Evolutionary conservation across 192 early-diverging fungal genomes (phyloP), one percentile per base, ranked within the genome.

Genomic region (Phycomyces nitens): DNA sequence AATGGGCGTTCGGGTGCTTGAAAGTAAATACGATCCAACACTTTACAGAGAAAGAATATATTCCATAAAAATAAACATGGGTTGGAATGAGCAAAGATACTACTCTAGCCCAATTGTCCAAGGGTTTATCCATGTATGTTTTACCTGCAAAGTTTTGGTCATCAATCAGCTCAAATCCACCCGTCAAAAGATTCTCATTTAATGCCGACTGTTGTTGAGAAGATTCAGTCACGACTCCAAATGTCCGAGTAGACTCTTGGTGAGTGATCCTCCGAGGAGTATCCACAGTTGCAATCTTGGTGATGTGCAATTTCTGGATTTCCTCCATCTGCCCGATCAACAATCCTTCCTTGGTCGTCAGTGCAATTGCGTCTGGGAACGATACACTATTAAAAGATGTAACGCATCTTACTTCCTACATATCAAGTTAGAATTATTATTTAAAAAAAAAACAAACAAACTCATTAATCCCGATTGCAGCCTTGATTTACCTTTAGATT

Each of bases 231-330:
- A 94, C 72, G 8, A 96, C 63, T 18, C 78, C 93, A 73, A 94
- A 84, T 5, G 85, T 82, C 3, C 74, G 69, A 18, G 73, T 55
- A 0, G 70, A 62, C 22, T 86, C 81, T 43, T 89, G 76, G 53
- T 90, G 80, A 0, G 77, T 78, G 44, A 98, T 87, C 16, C 94
- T 82, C 8, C 86, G 79, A 0, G 88, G 82, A 50, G 79, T 88
- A 61, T 91, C 90, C 0, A 75, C 73, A 27, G 94, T 74, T 6
- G 86, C 80, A 21, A 87, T 68, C 14, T 76, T 88, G n/a, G 84
- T 86, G 58, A 98, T 84, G 71, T 98, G 96, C 26, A 98, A 78
- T 65, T 91, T 92, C 68, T 96, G 91, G 41, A 94, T 89, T 15
- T 88, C 82, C 58, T 98, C 93, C 21, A 96, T 87, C 5, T 70